Evolutionary conservation across 1,284 basidiomycete genomes (phyloP).

Genomic region (Rugosomyces carneus): DNA sequence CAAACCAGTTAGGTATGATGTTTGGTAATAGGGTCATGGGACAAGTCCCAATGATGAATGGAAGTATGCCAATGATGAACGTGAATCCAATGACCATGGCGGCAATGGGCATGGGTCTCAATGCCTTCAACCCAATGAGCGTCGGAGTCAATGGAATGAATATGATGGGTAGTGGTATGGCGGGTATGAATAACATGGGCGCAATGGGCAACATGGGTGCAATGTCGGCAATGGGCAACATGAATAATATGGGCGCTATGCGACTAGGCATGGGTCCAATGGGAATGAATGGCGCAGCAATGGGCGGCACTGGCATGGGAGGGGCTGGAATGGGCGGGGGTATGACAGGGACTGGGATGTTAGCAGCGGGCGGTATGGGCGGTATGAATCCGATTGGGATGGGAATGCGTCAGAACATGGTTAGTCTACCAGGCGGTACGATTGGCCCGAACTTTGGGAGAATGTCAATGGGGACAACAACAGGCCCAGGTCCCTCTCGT

Average conservation of each 20-base stretch:
- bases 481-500: conserved; percentile 49
- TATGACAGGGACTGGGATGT: conserved; percentile 10
- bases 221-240: conserved; percentile 30
- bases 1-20: conserved; percentile 41
- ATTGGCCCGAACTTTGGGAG: conserved; percentile 26
- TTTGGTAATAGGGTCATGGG: conserved; percentile 55
- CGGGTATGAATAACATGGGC: conserved; percentile 26
- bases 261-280: conserved; percentile 27
- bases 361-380: conserved; percentile 21
- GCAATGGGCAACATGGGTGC: conserved; percentile 21
- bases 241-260: conserved; percentile 20
- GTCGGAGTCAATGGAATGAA: conserved; percentile 32
- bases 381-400: conserved; percentile 27
- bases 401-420: conserved; percentile 13
- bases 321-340: conserved; percentile 9
- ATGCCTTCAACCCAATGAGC: conserved; percentile 34
- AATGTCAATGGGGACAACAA: conserved; percentile 26
- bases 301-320: conserved; percentile 28
- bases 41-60: conserved; percentile 41
- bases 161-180: conserved; percentile 34
- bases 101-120: conserved; percentile 34
- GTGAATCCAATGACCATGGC: conserved; percentile 40
- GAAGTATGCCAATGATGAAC: conserved; percentile 27
- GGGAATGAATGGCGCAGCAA: conserved; percentile 19
- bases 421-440: conserved; percentile 24